A percentile compares a stretch with the other conserved stretches of the same genome.
phyloP scores from a whole-genome alignment of 345 rosid genomes.

The Citrus australasica region DNA sequence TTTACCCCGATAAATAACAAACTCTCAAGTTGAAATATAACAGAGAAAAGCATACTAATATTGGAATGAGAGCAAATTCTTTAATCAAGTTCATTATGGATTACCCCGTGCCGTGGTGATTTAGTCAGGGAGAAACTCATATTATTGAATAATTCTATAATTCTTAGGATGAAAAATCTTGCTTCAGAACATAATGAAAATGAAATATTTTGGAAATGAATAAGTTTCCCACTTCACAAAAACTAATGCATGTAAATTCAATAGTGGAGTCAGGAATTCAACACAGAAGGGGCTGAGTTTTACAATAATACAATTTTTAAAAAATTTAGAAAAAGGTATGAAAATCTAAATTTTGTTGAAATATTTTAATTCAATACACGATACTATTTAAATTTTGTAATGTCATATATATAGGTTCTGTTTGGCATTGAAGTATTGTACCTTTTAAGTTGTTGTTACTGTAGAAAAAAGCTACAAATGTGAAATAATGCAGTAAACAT shows the following conservation, averaged over 20 bases:
- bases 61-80: not conserved
- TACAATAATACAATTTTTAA: no score
- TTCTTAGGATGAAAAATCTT: not conserved
- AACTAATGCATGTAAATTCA: not conserved
- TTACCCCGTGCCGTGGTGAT: not conserved
- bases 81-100: not conserved
- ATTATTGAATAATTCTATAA: not conserved
- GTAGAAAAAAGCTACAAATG: no score
- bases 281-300: no score
- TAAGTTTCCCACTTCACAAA: not conserved
- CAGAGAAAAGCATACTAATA: not conserved
- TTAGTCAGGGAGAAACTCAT: not conserved
- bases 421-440: no score
- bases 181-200: not conserved
- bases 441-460: no score
- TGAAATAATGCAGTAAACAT: no score
- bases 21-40: not conserved
- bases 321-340: no score
- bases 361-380: no score
- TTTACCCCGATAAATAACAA: slow-evolving; percentile 51
- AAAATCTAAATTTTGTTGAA: no score
- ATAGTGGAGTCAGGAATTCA: no score
- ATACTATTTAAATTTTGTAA: no score
- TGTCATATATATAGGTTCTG: no score
- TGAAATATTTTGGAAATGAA: not conserved